phyloP scores from a whole-genome alignment of 1,139 yeast species.

The Taiozyma sp. region DNA sequence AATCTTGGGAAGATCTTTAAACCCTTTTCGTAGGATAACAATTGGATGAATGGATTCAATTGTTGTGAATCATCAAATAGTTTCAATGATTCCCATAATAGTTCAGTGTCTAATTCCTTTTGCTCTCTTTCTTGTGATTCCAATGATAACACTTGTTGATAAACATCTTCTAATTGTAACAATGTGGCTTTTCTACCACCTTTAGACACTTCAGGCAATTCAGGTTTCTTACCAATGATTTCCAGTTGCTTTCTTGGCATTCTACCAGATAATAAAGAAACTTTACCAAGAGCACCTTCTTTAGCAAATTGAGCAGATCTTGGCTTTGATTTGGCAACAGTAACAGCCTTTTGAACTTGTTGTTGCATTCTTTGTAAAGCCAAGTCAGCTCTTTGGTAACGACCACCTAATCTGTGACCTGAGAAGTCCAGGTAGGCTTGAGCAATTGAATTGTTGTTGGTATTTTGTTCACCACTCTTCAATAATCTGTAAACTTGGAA shows the following conservation, averaged over 20 bases:
- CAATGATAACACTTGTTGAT: conserved; percentile 69
- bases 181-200: conserved; percentile 36
- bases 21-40: conserved; percentile 82
- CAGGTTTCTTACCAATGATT: conserved; percentile 50
- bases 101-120: conserved; percentile 47
- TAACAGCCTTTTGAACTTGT: conserved; percentile 94
- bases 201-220: conserved; percentile 31
- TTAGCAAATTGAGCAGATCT: conserved; percentile 62
- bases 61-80: conserved; percentile 51
- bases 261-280: conserved; percentile 76
- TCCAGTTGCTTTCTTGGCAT: conserved; percentile 88
- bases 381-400: conserved; percentile 86
- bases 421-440: conserved; percentile 94
- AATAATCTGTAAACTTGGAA: conserved; percentile 90
- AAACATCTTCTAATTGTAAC: conserved; percentile 66
- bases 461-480: conserved; percentile 45
- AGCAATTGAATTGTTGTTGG: conserved; percentile 68
- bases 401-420: conserved; percentile 87
- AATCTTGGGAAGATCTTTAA: conserved; percentile 85
- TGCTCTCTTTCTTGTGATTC: conserved; percentile 81
- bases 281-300: conserved; percentile 91
- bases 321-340: conserved; percentile 88
- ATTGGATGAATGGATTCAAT: conserved; percentile 81
- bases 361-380: conserved; percentile 98
- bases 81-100: conserved; percentile 77